Conservation (phyloP, 1,284 basidiomycete species). For the Sporisorium scitamineum region DNA sequence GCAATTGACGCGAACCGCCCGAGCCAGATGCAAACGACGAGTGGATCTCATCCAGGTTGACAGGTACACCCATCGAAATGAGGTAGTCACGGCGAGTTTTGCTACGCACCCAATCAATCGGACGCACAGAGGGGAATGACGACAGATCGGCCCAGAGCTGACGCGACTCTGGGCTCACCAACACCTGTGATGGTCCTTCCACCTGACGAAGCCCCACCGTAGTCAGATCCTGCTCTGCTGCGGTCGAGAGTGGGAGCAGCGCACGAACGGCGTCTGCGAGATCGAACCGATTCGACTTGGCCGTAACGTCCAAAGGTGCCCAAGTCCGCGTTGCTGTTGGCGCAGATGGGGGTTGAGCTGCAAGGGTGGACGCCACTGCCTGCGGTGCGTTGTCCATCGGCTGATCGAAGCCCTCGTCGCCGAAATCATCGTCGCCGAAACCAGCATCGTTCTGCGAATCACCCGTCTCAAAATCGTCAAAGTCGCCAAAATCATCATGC, state of each 20-base stretch:
- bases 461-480: constrained; percentile 51
- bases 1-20: constrained; percentile 33
- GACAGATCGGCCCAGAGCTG: constrained; percentile 38
- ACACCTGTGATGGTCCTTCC: constrained; percentile 55
- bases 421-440: constrained; percentile 31
- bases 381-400: background rate
- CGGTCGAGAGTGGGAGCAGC: constrained; percentile 31
- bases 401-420: constrained; percentile 23
- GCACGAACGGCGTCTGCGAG: constrained; percentile 22
- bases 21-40: constrained; percentile 34
- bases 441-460: constrained; percentile 24
- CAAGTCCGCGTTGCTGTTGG: constrained; percentile 22
- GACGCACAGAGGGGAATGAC: constrained; percentile 42
- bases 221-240: constrained; percentile 33
- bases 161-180: constrained; percentile 44
- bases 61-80: constrained; percentile 65
- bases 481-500: constrained; percentile 51
- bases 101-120: constrained; percentile 64
- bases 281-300: constrained; percentile 24
- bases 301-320: constrained; percentile 31
- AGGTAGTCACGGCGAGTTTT: constrained; percentile 61
- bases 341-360: background rate
- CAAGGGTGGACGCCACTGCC: background rate
- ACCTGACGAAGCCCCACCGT: constrained; percentile 51
- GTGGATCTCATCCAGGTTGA: constrained; percentile 66